Conservation (phyloP, 805 yeast species). For the Candida patagonica region DNA sequence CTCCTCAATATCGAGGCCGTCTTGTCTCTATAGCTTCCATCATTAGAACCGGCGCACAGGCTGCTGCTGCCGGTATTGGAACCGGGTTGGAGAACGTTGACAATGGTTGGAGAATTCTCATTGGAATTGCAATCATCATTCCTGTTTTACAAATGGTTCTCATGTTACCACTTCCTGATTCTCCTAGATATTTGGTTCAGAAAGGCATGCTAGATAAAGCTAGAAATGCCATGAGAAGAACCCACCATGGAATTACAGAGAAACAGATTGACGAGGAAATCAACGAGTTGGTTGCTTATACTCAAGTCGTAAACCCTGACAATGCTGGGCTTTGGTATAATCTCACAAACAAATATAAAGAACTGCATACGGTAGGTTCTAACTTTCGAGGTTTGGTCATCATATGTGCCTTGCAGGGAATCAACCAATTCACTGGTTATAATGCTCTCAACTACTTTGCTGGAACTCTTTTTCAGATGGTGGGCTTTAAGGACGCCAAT, state of each 20-base stretch:
- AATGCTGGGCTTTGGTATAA: slow-evolving; percentile 9
- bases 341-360: slow-evolving; percentile 17
- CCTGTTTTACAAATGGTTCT: slow-evolving; percentile 69
- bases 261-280: slow-evolving; percentile 58
- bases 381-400: slow-evolving; percentile 82
- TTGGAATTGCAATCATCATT: slow-evolving; percentile 87
- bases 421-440: slow-evolving; percentile 95
- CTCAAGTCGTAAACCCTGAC: slow-evolving; percentile 8
- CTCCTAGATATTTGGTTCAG: slow-evolving; percentile 83
- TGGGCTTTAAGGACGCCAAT: slow-evolving; percentile 79
- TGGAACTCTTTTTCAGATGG: slow-evolving; percentile 80
- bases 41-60: slow-evolving; percentile 90
- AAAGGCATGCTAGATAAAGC: slow-evolving; percentile 61
- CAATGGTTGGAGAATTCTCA: slow-evolving; percentile 89
- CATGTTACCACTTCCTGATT: slow-evolving; percentile 83
- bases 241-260: slow-evolving; percentile 56
- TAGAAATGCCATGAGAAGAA: slow-evolving; percentile 48
- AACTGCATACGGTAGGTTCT: slow-evolving; percentile 33
- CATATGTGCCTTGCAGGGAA: slow-evolving; percentile 88
- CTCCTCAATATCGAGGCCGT: slow-evolving; percentile 87
- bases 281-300: slow-evolving; percentile 43
- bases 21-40: slow-evolving; percentile 78
- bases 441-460: slow-evolving; percentile 93
- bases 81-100: slow-evolving; percentile 55
- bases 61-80: slow-evolving; percentile 86